Percentiles rank a stretch among this genome's conserved stretches.
These are phyloP conservation scores for Clonostachys sp. DNA, from an alignment of 2,329 filamentous ascomycete species.

Conservation along the genomic window DNA sequence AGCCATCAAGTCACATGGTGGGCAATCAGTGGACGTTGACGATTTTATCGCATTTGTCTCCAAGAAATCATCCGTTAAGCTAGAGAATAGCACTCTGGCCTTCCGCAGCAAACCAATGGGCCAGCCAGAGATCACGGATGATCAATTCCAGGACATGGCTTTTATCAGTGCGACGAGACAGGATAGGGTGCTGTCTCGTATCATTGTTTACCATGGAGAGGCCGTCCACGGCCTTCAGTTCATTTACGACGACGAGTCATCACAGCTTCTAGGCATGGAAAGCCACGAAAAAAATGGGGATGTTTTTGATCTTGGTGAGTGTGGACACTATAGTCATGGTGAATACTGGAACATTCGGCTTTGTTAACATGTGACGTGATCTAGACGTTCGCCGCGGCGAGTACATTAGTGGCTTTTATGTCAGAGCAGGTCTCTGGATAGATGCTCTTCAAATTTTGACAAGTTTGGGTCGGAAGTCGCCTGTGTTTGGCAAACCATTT, in stretches of 20 bases:
- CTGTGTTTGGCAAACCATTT: slow-evolving; percentile 74
- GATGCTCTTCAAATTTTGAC: slow-evolving; percentile 89
- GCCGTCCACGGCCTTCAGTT: slow-evolving; percentile 88
- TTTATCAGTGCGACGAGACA: slow-evolving; percentile 64
- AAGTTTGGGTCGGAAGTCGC: slow-evolving; percentile 79
- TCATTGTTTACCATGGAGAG: slow-evolving; percentile 72
- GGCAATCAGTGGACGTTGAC: slow-evolving; percentile 70
- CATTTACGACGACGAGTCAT: slow-evolving; percentile 80
- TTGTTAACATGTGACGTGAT: background rate
- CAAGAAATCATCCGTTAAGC: slow-evolving; percentile 68
- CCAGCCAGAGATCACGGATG: slow-evolving; percentile 65
- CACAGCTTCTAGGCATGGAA: slow-evolving; percentile 80
- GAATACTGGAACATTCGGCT: background rate
- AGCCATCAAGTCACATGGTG: slow-evolving; percentile 70
- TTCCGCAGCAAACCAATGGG: slow-evolving; percentile 62
- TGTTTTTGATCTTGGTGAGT: slow-evolving; percentile 72
- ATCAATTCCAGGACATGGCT: slow-evolving; percentile 66
- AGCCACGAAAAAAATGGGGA: slow-evolving; percentile 67
- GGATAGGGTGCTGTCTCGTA: slow-evolving; percentile 68
- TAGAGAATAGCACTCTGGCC: slow-evolving; percentile 65
- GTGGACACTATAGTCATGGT: background rate
- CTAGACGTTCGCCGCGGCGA: slow-evolving; percentile 82
- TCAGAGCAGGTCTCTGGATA: slow-evolving; percentile 77
- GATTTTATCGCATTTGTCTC: slow-evolving; percentile 69
- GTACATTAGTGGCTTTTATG: slow-evolving; percentile 78